Evolutionary conservation across 805 yeast genomes (phyloP).

Genomic region (Ogataea philodendri): DNA sequence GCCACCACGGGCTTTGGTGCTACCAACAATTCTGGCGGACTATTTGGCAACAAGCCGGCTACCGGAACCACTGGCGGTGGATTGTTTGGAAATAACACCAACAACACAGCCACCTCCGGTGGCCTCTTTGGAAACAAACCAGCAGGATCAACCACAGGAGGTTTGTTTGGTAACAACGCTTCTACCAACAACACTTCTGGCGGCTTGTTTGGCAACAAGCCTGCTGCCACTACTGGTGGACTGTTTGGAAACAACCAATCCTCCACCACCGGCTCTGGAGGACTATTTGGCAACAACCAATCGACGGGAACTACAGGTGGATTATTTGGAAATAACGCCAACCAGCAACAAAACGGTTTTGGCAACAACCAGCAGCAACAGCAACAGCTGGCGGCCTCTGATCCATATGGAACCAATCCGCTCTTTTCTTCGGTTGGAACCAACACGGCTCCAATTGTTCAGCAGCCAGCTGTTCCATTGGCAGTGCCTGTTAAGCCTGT

Average conservation of each 20-base stretch:
- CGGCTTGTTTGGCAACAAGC: conserved; percentile 41
- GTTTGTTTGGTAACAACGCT: conserved; percentile 22
- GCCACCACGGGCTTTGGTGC: conserved; percentile 13
- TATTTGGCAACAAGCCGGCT: conserved; percentile 27
- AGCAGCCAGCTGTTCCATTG: conserved; percentile 49
- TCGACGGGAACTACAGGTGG: conserved; percentile 38
- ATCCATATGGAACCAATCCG: conserved; percentile 81
- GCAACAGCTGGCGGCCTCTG: conserved; percentile 37
- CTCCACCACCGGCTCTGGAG: conserved; percentile 7
- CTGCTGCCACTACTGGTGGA: conserved; percentile 28
- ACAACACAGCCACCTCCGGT: conserved; percentile 34
- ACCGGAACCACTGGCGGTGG: conserved; percentile 26
- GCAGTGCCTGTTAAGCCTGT: conserved; percentile 48
- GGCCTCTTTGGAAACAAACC: conserved; percentile 42
- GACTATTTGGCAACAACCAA: conserved; percentile 16
- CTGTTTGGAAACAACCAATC: conserved; percentile 34
- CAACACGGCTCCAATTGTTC: conserved; percentile 37
- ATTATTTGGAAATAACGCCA: conserved; percentile 39
- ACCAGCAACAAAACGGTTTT: conserved; percentile 13
- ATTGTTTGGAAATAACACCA: conserved; percentile 32
- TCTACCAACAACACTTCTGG: conserved; percentile 30
- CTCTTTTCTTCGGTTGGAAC: conserved; percentile 46
- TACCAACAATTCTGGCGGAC: conserved; percentile 26
- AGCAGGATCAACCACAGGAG: conserved; percentile 15
- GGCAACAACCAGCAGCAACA: conserved; percentile 23